Evolutionary conservation across 768 basidiomycete genomes (phyloP).

Genomic region (Tylopilus vinaceipallidus): DNA sequence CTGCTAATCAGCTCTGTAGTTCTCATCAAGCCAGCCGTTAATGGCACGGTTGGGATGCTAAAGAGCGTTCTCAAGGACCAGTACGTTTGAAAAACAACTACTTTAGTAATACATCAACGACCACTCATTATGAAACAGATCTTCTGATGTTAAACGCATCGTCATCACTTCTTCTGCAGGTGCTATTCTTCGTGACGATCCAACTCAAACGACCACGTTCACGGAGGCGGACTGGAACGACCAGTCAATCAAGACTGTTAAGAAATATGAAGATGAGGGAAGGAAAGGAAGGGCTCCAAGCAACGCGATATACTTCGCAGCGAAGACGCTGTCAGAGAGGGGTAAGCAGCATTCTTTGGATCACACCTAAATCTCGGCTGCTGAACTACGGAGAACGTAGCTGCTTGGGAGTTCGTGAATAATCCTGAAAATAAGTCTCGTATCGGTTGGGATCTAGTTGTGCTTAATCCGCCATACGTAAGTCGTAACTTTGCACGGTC

Average conservation of each 20-base stretch:
- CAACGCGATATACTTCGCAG: conserved; percentile 50
- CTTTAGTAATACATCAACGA: no score
- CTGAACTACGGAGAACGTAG: conserved; percentile 15
- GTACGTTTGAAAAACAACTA: no score
- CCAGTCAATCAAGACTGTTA: conserved; percentile 34
- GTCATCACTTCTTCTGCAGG: conserved; percentile 67
- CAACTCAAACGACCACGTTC: conserved; percentile 40
- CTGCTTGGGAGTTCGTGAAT: conserved; percentile 49
- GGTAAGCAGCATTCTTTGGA: conserved; percentile 27
- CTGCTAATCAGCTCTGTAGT: no score
- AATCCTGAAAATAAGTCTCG: conserved; percentile 27
- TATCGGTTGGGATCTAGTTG: conserved; percentile 38
- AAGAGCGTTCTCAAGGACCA: no score
- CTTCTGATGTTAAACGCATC: conserved; percentile 58
- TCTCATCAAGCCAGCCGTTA: no score
- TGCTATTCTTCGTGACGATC: conserved; percentile 36
- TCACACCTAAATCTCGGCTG: neutral
- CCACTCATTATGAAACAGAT: conserved; percentile 10
- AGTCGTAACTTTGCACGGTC: conserved; percentile 6
- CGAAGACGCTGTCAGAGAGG: conserved; percentile 67
- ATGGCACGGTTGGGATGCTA: no score
- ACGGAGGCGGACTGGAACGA: conserved; percentile 80
- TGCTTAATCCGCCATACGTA: conserved; percentile 40
- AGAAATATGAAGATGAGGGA: conserved; percentile 48
- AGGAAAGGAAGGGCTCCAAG: conserved; percentile 34